Percentiles rank a stretch among this genome's conserved stretches.
Evolutionary conservation across 2,329 filamentous ascomycete species (phyloP).

Genomic region (Pyricularia pennisetigena): DNA sequence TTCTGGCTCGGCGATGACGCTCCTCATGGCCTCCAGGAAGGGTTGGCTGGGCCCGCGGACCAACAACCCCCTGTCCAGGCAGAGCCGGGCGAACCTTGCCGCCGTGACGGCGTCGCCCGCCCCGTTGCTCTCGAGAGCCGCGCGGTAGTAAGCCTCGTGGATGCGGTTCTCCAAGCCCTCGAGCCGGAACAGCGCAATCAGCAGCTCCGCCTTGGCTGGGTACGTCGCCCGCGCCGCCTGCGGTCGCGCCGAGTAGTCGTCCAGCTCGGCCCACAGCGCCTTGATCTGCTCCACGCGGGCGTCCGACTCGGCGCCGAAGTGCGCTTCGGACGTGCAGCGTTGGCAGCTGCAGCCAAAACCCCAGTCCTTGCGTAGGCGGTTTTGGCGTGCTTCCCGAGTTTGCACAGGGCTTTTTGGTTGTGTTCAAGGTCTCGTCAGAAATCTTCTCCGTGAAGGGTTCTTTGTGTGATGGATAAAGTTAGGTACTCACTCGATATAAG

Average conservation of each 20-base stretch:
- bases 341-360: slow-evolving; percentile 27
- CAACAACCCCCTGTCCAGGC: slow-evolving; percentile 12
- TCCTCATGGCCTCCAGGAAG: slow-evolving; percentile 12
- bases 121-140: slow-evolving; percentile 28
- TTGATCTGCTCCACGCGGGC: slow-evolving; percentile 20
- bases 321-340: slow-evolving; percentile 19
- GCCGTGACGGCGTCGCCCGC: slow-evolving; percentile 20
- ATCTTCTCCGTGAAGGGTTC: neutral
- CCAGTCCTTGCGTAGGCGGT: slow-evolving; percentile 22
- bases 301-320: slow-evolving; percentile 21
- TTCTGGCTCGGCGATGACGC: slow-evolving; percentile 9
- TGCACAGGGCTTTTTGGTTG: slow-evolving; percentile 19
- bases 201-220: slow-evolving; percentile 23
- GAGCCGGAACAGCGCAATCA: slow-evolving; percentile 24
- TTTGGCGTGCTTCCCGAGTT: slow-evolving; percentile 17
- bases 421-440: neutral
- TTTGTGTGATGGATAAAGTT: neutral
- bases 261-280: slow-evolving; percentile 20
- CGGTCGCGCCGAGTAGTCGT: slow-evolving; percentile 18
- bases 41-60: slow-evolving; percentile 11
- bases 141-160: slow-evolving; percentile 26
- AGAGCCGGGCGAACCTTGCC: slow-evolving; percentile 19
- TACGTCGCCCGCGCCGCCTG: slow-evolving; percentile 15
- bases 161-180: slow-evolving; percentile 34
- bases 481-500: slow-evolving; percentile 24